Percentiles rank a stretch among this genome's conserved stretches.
phyloP scores from a whole-genome alignment of 371 early-diverging fungal species.

The Basidiobolus meristosporus region DNA sequence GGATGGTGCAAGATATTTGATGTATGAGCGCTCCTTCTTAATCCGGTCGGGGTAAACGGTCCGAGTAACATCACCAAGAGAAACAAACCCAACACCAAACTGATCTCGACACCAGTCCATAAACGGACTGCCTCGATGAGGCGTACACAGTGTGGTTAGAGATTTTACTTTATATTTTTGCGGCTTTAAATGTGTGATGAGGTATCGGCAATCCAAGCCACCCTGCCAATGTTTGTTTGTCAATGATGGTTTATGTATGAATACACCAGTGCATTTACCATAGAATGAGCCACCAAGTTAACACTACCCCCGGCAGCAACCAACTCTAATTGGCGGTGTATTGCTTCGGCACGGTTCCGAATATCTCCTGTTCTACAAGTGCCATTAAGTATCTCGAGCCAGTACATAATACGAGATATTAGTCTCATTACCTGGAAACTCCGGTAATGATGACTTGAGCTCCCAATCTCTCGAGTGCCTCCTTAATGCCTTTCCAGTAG shows the following conservation, averaged over 20 bases:
- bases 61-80: no score
- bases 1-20: no score
- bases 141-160: slow-evolving; percentile 74
- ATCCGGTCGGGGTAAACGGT: no score
- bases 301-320: background rate
- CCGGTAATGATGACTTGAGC: slow-evolving; percentile 63
- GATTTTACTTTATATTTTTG: slow-evolving; percentile 40
- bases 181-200: slow-evolving; percentile 54
- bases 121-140: slow-evolving; percentile 74
- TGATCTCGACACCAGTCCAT: slow-evolving; percentile 83
- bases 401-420: no score
- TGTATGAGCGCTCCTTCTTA: no score
- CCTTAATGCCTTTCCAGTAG: slow-evolving; percentile 78
- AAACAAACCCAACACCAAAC: slow-evolving; percentile 37
- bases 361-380: slow-evolving; percentile 67
- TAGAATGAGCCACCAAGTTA: slow-evolving; percentile 17
- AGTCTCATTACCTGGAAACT: no score
- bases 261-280: no score
- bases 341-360: slow-evolving; percentile 51
- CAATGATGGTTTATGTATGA: no score
- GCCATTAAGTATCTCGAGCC: no score
- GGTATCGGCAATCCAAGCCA: slow-evolving; percentile 72
- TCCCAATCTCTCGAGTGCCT: slow-evolving; percentile 59
- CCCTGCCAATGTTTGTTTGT: no score
- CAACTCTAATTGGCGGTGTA: background rate